phyloP scores from a whole-genome alignment of 2,329 filamentous ascomycete species.

The Colletotrichum orchidophilum region DNA sequence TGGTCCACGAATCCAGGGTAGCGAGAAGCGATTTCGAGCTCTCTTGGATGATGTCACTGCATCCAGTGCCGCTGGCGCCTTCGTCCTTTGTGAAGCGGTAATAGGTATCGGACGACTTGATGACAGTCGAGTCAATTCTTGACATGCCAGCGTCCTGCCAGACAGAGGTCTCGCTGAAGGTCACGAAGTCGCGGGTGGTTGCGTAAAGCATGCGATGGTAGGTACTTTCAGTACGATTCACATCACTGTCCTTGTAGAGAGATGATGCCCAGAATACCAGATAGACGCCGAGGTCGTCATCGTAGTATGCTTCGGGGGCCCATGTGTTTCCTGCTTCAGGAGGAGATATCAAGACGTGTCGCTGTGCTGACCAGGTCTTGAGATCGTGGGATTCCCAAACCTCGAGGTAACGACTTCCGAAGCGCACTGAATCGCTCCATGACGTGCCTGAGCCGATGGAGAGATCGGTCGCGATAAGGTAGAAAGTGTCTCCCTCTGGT shows the following conservation, averaged over 20 bases:
- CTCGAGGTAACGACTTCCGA: constrained; percentile 60
- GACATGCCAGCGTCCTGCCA: constrained; percentile 63
- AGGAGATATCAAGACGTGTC: constrained; percentile 59
- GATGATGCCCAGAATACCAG: constrained; percentile 56
- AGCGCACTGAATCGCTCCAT: constrained; percentile 57
- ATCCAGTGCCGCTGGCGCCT: constrained; percentile 56
- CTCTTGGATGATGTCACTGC: constrained; percentile 64
- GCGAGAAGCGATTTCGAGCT: constrained; percentile 53
- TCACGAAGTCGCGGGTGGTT: constrained; percentile 60
- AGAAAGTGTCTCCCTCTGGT: constrained; percentile 60
- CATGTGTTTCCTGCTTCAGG: constrained; percentile 61
- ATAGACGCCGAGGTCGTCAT: constrained; percentile 52
- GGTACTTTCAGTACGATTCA: constrained; percentile 50
- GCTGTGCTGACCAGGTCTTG: constrained; percentile 59
- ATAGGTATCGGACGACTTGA: constrained; percentile 52
- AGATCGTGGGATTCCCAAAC: constrained; percentile 63
- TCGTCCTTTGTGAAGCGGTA: constrained; percentile 67
- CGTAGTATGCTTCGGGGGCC: constrained; percentile 63
- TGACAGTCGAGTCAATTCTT: constrained; percentile 62
- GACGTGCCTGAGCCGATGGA: constrained; percentile 64
- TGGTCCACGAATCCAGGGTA: constrained; percentile 52
- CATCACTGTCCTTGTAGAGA: constrained; percentile 51
- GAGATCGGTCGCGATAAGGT: constrained; percentile 60
- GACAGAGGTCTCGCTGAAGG: constrained; percentile 55
- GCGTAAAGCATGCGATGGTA: constrained; percentile 64